Percentiles rank a stretch among this genome's conserved stretches.
Evolutionary conservation across 2,329 filamentous ascomycete genomes (phyloP).

Genomic region (Fusarium lateritium): DNA sequence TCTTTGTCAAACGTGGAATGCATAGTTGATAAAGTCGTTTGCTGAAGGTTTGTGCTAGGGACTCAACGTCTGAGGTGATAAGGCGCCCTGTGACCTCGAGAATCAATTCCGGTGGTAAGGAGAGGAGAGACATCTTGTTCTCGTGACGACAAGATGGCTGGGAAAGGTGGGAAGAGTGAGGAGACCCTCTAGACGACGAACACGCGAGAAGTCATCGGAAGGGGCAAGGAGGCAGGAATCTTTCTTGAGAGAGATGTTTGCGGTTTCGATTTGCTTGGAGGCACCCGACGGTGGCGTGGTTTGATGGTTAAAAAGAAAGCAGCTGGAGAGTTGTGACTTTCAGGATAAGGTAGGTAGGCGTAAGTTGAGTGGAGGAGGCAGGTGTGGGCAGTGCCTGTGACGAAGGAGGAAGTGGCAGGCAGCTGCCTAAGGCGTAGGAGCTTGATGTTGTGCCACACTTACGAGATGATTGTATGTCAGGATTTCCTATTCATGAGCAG

Average conservation of each 20-base stretch:
- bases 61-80: neutral
- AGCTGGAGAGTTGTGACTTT: too few species aligned
- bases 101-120: slow-evolving; percentile 11
- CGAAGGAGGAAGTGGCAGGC: neutral
- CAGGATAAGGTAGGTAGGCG: neutral
- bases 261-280: neutral
- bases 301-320: too few species aligned
- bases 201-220: neutral
- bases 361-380: neutral
- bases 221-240: too few species aligned
- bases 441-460: too few species aligned
- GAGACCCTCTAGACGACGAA: neutral
- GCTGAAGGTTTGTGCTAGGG: slow-evolving; percentile 3
- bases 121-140: slow-evolving; percentile 1
- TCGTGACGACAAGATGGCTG: neutral
- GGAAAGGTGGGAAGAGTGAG: neutral
- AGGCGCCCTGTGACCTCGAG: neutral
- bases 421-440: neutral
- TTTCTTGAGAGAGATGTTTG: too few species aligned
- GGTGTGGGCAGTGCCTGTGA: neutral
- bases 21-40: slow-evolving; percentile 3
- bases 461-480: too few species aligned
- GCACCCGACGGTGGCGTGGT: neutral
- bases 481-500: too few species aligned
- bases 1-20: slow-evolving; percentile 1